These are phyloP conservation scores for Pseudogymnoascus sp. DNA, from an alignment of 2,329 filamentous ascomycete species.

Conservation along the genomic window DNA sequence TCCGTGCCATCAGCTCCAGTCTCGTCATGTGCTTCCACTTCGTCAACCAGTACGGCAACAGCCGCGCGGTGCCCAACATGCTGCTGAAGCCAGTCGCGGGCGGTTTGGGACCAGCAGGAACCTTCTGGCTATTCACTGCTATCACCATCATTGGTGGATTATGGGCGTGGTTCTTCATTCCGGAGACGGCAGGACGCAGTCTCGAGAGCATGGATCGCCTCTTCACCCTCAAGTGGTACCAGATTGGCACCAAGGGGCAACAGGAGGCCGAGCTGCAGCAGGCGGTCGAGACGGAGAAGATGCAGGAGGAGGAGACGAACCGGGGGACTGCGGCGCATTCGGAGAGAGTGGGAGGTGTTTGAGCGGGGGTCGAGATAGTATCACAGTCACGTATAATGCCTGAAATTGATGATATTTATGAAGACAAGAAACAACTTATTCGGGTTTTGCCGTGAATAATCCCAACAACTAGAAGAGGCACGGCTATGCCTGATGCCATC, in stretches of 20 bases:
- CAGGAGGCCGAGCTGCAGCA: conserved; percentile 42
- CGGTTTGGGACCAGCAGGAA: conserved; percentile 50
- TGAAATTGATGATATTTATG: not conserved
- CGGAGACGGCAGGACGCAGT: conserved; percentile 60
- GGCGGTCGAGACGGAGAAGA: conserved; percentile 36
- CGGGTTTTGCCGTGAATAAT: not conserved
- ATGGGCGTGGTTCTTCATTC: conserved; percentile 67
- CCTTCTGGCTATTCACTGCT: conserved; percentile 68
- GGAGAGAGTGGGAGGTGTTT: not conserved
- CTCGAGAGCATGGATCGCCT: conserved; percentile 65
- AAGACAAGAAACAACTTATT: not conserved
- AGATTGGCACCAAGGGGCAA: conserved; percentile 55
- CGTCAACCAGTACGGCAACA: conserved; percentile 70
- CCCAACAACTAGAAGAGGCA: not conserved
- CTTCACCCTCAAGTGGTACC: conserved; percentile 66
- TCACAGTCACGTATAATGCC: not conserved
- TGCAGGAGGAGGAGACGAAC: conserved; percentile 28
- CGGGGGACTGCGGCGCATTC: conserved; percentile 8
- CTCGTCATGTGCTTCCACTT: conserved; percentile 74
- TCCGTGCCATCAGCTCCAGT: conserved; percentile 62
- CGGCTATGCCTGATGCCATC: not conserved
- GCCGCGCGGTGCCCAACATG: conserved; percentile 68
- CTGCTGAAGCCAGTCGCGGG: conserved; percentile 43
- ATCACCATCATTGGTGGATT: conserved; percentile 59
- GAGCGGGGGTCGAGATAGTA: not conserved